Percentiles rank a stretch among this genome's conserved stretches.
These are phyloP conservation scores for Coemansia sp. DNA, from an alignment of 192 early-diverging fungal genomes.

Conservation along the genomic window DNA sequence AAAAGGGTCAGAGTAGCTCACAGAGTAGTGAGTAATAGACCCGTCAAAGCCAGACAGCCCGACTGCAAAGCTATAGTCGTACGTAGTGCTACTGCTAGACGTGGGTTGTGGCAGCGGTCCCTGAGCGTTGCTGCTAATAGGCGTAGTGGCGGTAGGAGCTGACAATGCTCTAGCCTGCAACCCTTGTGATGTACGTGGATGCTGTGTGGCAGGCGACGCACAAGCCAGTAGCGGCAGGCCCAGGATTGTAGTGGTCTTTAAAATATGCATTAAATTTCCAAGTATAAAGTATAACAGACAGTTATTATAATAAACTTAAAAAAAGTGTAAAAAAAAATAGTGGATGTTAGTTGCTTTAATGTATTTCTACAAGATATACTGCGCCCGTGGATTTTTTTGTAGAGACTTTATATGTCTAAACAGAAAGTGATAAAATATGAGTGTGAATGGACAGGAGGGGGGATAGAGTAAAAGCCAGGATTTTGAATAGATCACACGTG, in stretches of 20 bases:
- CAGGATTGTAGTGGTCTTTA: background rate
- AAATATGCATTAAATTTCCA: background rate
- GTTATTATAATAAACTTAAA: background rate
- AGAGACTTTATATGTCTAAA: background rate
- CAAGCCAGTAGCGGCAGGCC: background rate
- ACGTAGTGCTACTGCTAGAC: conserved; percentile 12
- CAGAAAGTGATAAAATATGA: background rate
- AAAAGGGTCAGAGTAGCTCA: conserved; percentile 51
- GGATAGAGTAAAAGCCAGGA: background rate
- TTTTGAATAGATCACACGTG: background rate
- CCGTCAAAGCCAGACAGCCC: conserved; percentile 44
- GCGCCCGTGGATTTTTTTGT: background rate
- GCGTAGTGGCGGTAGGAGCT: background rate
- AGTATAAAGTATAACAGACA: background rate
- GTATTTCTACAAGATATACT: background rate
- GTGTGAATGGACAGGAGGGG: background rate
- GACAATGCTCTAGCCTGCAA: background rate
- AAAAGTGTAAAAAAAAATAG: background rate
- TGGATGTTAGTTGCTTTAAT: background rate
- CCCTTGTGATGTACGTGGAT: background rate
- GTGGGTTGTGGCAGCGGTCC: background rate
- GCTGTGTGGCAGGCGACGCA: conserved; percentile 1
- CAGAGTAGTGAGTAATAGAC: conserved; percentile 43
- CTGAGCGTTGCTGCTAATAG: background rate
- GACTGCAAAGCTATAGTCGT: conserved; percentile 42